Evolutionary conservation across 2,329 filamentous ascomycete genomes (phyloP).

Genomic region (Atkinsonella texensis): DNA sequence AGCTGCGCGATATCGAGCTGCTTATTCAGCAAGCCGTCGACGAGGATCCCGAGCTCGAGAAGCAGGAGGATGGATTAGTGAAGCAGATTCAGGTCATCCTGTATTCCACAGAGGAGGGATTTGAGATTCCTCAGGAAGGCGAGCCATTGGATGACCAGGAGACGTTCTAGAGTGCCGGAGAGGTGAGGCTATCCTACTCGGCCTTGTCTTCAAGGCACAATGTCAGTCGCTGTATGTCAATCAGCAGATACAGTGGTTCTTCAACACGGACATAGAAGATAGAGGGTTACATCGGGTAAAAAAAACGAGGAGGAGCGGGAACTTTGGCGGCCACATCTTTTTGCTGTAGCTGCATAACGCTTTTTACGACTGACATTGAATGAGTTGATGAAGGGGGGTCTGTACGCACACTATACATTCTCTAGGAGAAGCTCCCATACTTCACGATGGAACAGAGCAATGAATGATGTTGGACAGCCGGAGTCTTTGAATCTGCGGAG

Average conservation of each 20-base stretch:
- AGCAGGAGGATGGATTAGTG: conserved; percentile 81
- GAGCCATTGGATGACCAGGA: conserved; percentile 66
- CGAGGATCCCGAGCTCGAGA: conserved; percentile 82
- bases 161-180: conserved; percentile 46
- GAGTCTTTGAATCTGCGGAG: background rate
- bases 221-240: background rate
- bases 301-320: background rate
- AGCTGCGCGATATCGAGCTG: conserved; percentile 92
- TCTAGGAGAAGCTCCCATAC: background rate
- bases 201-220: background rate
- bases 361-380: conserved; percentile 5
- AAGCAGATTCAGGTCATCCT: conserved; percentile 95
- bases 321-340: background rate
- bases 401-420: conserved; percentile 2
- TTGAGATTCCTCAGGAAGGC: conserved; percentile 76
- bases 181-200: background rate
- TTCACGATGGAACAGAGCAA: conserved; percentile 2
- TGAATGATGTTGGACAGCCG: conserved; percentile 2
- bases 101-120: conserved; percentile 90
- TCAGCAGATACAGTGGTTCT: background rate
- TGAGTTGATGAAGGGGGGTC: background rate
- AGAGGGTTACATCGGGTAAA: background rate
- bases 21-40: conserved; percentile 89
- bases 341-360: background rate
- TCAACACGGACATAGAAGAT: background rate